Conservation (phyloP, 192 early-diverging fungal species). For the Coemansia sp. region DNA sequence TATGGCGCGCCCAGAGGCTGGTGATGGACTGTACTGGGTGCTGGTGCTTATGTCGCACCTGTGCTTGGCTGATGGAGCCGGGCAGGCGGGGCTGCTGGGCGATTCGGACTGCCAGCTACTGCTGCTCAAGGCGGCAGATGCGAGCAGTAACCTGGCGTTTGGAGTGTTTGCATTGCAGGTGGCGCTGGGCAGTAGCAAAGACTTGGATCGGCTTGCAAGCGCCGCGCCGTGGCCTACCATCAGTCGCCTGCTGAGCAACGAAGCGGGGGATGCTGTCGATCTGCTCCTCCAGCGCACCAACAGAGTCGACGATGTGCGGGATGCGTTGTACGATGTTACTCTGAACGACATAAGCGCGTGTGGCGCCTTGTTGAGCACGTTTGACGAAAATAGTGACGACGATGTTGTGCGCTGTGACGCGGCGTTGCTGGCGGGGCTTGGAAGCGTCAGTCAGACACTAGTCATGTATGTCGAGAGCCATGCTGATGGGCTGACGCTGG, state of each 20-base stretch:
- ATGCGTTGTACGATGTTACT: conserved; percentile 2
- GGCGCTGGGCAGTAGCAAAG: not conserved
- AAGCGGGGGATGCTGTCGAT: conserved; percentile 2
- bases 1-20: not conserved
- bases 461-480: not conserved
- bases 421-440: not conserved
- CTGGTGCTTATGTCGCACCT: conserved; percentile 36
- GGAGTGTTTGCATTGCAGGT: conserved; percentile 17
- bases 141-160: conserved; percentile 33
- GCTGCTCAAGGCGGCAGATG: conserved; percentile 18
- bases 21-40: conserved; percentile 19
- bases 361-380: not conserved
- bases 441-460: not conserved
- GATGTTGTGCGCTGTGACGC: not conserved
- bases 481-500: not conserved
- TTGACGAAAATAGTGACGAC: not conserved
- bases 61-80: not conserved
- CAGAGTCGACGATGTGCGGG: not conserved
- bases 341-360: not conserved
- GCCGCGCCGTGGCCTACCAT: conserved; percentile 4
- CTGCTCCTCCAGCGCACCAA: not conserved
- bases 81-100: not conserved
- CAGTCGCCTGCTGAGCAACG: not conserved
- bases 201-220: not conserved
- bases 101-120: conserved; percentile 12